Evolutionary conservation across 177 flowering plant species (phyloP), one percentile per base, ranked within the genome.

Genomic region (Vitis hybrid): DNA sequence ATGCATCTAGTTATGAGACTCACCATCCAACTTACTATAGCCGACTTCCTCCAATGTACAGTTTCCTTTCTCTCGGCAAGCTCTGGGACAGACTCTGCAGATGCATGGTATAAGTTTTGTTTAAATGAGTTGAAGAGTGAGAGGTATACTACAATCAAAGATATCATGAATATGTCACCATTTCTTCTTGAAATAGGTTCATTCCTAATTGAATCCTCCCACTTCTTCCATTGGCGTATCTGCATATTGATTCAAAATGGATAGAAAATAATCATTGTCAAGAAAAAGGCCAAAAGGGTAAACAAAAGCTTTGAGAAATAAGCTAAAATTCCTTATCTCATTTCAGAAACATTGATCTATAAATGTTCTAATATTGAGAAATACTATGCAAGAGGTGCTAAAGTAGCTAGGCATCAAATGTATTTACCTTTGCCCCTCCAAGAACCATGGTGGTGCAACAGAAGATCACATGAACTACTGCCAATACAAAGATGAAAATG

Each of bases 401-500:
- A 39, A 39, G 45, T 39, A 39, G 45, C 8, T 39, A 39, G 45
- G 45, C 45, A 39, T 39, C 45, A 16, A 2, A 29, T 51, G 39
- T n/a, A 39, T 12, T 70, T 83, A 89, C 93, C 90, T 82, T 89
- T 18, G 80, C 80, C 31, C 96, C 89, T 62, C 90, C 93, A 70
- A 89, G 85, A 70, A 89, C 72, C 83, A 87, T 75, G 15, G 93
- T 90, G 20, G 83, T 78, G 65, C 67, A 86, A 76, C 89, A 86
- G 71, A 85, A 89, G 62, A 81, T 74, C 45, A 87, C 92, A 74
- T 90, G 93, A 64, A 84, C 88, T 39, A 84, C 83, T 7, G 92
- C 94, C 70, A 90, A 68, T 18, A 90, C 88, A 75, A 90, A 90
- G 67, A 89, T 87, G 72, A 90, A 90, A 15, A 90, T 90, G 71